These are phyloP conservation scores for Aspergillus ruber DNA, from an alignment of 2,329 filamentous ascomycete species.

Conservation along the genomic window DNA sequence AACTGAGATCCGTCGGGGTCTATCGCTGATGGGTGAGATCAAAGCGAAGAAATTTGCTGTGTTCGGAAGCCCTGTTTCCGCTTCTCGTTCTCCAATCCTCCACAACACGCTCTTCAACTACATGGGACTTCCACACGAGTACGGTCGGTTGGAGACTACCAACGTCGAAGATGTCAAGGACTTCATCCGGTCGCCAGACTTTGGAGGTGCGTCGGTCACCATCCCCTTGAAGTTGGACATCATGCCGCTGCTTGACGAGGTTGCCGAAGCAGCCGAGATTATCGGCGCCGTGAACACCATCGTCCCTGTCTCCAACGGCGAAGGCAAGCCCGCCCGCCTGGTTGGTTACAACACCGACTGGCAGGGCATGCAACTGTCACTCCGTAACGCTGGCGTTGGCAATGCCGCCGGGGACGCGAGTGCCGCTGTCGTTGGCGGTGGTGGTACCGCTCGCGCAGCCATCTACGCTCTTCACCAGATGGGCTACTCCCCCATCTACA, in stretches of 20 bases:
- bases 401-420: slow-evolving; percentile 38
- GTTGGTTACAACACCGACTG: slow-evolving; percentile 94
- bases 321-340: slow-evolving; percentile 47
- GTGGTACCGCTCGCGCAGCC: slow-evolving; percentile 85
- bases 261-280: slow-evolving; percentile 68
- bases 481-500: slow-evolving; percentile 77
- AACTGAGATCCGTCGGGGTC: slow-evolving; percentile 72
- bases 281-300: slow-evolving; percentile 97
- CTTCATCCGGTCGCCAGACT: slow-evolving; percentile 63
- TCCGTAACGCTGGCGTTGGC: slow-evolving; percentile 62
- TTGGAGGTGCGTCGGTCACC: slow-evolving; percentile 91
- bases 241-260: slow-evolving; percentile 69
- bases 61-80: slow-evolving; percentile 76
- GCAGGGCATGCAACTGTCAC: slow-evolving; percentile 78
- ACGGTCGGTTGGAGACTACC: slow-evolving; percentile 69
- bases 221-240: slow-evolving; percentile 92
- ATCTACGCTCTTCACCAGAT: slow-evolving; percentile 81
- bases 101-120: slow-evolving; percentile 79
- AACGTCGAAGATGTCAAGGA: slow-evolving; percentile 53
- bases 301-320: slow-evolving; percentile 52
- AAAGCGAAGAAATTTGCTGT: slow-evolving; percentile 72
- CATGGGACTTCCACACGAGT: slow-evolving; percentile 77
- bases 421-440: slow-evolving; percentile 81
- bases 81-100: slow-evolving; percentile 77
- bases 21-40: slow-evolving; percentile 74